A percentile compares a stretch with the other conserved stretches of the same genome.
Evolutionary conservation across 2,329 filamentous ascomycete genomes (phyloP).

Genomic region (Colletotrichum musicola): DNA sequence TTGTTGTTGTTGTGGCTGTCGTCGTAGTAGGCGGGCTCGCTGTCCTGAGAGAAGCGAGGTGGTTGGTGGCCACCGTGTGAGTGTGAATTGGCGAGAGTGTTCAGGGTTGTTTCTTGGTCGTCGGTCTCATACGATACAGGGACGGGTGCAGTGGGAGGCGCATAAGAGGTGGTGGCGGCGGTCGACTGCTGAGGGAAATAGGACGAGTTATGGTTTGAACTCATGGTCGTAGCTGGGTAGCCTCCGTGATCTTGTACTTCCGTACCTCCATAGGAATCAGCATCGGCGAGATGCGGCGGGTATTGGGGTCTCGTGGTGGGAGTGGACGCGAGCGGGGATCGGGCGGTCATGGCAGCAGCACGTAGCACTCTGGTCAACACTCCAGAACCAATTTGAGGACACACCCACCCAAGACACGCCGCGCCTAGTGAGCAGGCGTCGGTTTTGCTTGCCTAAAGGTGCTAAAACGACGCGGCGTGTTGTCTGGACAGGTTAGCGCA

Average conservation of each 20-base stretch:
- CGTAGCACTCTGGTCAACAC: background rate
- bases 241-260: constrained; percentile 8
- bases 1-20: constrained; percentile 8
- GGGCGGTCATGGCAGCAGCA: constrained; percentile 26
- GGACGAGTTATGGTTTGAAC: constrained; percentile 32
- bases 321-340: constrained; percentile 32
- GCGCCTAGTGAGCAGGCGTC: no score
- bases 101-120: constrained; percentile 38
- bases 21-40: background rate
- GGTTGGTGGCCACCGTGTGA: constrained; percentile 20
- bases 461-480: background rate
- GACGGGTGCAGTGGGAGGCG: background rate
- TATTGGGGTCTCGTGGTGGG: constrained; percentile 17
- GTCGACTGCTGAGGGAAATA: constrained; percentile 35
- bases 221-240: constrained; percentile 14
- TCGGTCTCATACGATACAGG: constrained; percentile 13
- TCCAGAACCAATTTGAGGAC: no score
- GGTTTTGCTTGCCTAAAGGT: no score
- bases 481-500: constrained; percentile 23
- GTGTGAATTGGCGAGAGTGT: constrained; percentile 42
- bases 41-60: constrained; percentile 7
- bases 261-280: constrained; percentile 19
- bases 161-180: constrained; percentile 2
- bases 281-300: constrained; percentile 15
- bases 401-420: no score